phyloP scores from a whole-genome alignment of 2,329 filamentous ascomycete species.

The Passalora sequoiae region DNA sequence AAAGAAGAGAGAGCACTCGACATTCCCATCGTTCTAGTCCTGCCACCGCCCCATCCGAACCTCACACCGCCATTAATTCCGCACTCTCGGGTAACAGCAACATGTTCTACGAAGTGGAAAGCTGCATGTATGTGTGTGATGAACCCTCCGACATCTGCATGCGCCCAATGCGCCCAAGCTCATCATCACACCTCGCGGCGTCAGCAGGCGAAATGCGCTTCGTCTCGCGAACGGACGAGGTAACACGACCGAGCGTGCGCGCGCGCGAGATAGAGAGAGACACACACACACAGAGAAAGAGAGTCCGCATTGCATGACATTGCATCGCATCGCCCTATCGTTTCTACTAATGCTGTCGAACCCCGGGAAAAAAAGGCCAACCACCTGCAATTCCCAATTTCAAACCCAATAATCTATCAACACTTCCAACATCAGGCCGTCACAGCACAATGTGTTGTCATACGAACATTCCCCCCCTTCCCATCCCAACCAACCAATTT shows the following conservation, averaged over 20 bases:
- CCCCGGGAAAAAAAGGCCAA: background rate
- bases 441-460: background rate
- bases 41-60: background rate
- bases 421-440: background rate
- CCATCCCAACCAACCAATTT: background rate
- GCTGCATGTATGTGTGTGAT: no score
- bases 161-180: background rate
- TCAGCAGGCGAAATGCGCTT: background rate
- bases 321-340: slow-evolving; percentile 4
- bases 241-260: no score
- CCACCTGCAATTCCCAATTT: no score
- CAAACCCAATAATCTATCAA: no score
- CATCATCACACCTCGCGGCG: background rate
- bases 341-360: background rate
- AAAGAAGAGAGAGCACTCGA: background rate
- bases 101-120: no score
- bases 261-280: no score
- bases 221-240: no score
- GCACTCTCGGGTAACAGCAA: background rate
- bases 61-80: background rate
- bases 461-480: background rate
- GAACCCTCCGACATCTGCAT: slow-evolving; percentile 2
- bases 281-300: no score
- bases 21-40: background rate
- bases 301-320: background rate